phyloP scores from a whole-genome alignment of 441 rosid genomes.

The Geranium incanum region DNA sequence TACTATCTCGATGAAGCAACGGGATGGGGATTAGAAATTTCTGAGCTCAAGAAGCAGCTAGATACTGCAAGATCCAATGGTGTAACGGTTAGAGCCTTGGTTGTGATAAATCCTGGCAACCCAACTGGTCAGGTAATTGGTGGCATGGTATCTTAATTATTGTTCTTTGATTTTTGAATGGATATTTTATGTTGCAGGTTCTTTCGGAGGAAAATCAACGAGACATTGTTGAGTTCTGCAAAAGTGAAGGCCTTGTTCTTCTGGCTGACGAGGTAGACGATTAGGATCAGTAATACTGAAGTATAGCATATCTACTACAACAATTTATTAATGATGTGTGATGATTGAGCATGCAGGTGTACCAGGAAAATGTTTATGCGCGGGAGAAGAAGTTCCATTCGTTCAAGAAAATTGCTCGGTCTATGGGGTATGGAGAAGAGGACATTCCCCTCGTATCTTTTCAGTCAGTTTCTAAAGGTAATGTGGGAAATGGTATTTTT shows the following conservation, averaged over 20 bases:
- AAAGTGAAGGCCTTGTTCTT: constrained; percentile 83
- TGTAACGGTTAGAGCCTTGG: constrained; percentile 72
- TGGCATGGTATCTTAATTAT: neutral
- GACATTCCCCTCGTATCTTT: constrained; percentile 73
- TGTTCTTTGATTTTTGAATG: no score
- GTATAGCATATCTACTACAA: no score
- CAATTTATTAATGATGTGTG: neutral
- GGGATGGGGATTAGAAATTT: constrained; percentile 86
- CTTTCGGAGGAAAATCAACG: constrained; percentile 79
- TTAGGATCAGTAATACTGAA: neutral
- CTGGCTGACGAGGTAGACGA: constrained; percentile 77
- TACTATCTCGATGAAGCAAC: constrained; percentile 87
- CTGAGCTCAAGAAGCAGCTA: constrained; percentile 78
- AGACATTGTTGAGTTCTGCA: constrained; percentile 74
- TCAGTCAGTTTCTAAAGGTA: constrained; percentile 95
- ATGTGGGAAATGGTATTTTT: no score
- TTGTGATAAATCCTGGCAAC: constrained; percentile 89
- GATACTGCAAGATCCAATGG: constrained; percentile 73
- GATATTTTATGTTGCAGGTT: constrained; percentile 40
- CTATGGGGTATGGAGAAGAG: constrained; percentile 77
- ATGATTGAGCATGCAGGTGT: constrained; percentile 40
- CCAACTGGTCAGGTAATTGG: constrained; percentile 79
- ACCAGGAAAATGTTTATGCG: constrained; percentile 81
- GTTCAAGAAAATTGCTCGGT: constrained; percentile 79
- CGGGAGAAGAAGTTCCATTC: constrained; percentile 86